Conservation (phyloP, 2,329 filamentous ascomycete genomes). For the Aspergillus sp. region DNA sequence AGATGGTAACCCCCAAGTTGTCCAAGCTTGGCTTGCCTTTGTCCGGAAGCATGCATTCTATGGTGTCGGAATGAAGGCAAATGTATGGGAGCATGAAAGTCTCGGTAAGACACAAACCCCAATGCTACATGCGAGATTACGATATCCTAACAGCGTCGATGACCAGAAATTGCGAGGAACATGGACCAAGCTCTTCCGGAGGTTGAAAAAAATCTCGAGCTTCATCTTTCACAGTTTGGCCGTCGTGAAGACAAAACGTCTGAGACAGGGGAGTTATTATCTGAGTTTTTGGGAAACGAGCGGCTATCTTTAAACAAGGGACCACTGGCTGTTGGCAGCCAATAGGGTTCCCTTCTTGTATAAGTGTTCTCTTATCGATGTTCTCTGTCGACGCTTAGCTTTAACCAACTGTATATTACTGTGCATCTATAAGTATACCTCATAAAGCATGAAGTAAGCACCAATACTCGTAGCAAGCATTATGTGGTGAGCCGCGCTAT, state of each 20-base stretch:
- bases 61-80: slow-evolving; percentile 98
- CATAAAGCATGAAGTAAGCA: not conserved
- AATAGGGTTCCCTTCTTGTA: slow-evolving; percentile 9
- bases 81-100: slow-evolving; percentile 84
- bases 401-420: slow-evolving; percentile 8
- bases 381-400: too few species aligned
- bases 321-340: slow-evolving; percentile 34
- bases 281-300: slow-evolving; percentile 38
- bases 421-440: not conserved
- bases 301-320: slow-evolving; percentile 36
- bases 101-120: slow-evolving; percentile 55
- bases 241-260: slow-evolving; percentile 33
- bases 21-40: slow-evolving; percentile 91
- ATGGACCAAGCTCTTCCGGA: slow-evolving; percentile 41
- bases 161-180: slow-evolving; percentile 39
- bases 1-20: slow-evolving; percentile 83
- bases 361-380: not conserved
- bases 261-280: slow-evolving; percentile 25
- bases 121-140: not conserved
- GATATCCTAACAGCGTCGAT: not conserved
- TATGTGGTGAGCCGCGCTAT: too few species aligned
- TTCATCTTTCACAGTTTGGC: slow-evolving; percentile 44
- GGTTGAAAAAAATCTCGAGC: slow-evolving; percentile 41
- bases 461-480: too few species aligned
- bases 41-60: slow-evolving; percentile 89